Base-by-base conservation (phyloP, 2,329 filamentous ascomycete genomes). In the Penicillium sp. region DNA sequence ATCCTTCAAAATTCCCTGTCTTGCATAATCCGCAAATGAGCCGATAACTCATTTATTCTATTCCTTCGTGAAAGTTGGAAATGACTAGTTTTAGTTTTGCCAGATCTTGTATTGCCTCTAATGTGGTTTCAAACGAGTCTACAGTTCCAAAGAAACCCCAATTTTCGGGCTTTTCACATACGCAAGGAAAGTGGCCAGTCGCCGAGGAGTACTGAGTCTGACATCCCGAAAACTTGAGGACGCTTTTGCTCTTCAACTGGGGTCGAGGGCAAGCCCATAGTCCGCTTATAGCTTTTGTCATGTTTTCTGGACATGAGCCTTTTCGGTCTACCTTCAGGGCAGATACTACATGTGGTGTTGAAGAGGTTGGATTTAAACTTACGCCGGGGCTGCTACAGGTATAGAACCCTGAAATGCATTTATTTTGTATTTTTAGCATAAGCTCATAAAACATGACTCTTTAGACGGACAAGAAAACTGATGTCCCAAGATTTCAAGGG, bases 391-490 rank as follows among this genome's bases (percentile, higher is more conserved):
- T n/a, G n/a, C n/a, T n/a, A n/a, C n/a, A n/a, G 24, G 10, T 49
- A 18, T 55, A 46, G 36, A 56, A 43, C 47, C 51, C 52, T 55
- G 39, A 53, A 60, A 59, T 60, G 55, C 40, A 56, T 58, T 56
- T 48, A 54, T 60, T 61, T 48, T 55, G 58, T 52, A 21, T 56
- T 59, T 51, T 56, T 48, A 46, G 51, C 63, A 64, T 62, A 57
- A 61, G 57, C 56, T 64, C 61, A 64, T 63, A 47, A 63, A 60
- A 42, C 61, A 59, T 64, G 49, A 56, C 42, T 58, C 52, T 60
- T 54, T 47, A 58, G 42, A 52, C 44, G 43, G 10, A 34, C 39
- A 54, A 43, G 26, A 29, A 40, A 18, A 10, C 14, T 48, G 46
- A 21, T 51, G 36, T 52, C 43, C 40, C 47, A 42, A 42, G 37